Evolutionary conservation across 441 rosid genomes (phyloP).

Genomic region (Jatropha multifida): DNA sequence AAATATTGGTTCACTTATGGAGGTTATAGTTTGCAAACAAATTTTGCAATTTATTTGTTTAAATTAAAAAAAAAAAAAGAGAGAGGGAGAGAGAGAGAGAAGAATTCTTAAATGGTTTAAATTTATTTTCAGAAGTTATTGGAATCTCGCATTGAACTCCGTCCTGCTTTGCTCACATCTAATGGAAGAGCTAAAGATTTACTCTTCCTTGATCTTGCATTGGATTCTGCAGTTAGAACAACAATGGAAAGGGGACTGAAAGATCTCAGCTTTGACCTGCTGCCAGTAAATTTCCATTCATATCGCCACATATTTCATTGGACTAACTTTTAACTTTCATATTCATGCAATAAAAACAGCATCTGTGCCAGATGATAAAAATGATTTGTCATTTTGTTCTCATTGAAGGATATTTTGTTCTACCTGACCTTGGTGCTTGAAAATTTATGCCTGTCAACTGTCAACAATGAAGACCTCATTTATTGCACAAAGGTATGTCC

Average conservation of each 20-base stretch:
- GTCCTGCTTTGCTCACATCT: constrained; percentile 47
- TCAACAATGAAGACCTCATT: constrained; percentile 69
- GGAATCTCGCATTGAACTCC: constrained; percentile 62
- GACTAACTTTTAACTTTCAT: not conserved
- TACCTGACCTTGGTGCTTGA: constrained; percentile 66
- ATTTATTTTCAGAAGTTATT: constrained; percentile 43
- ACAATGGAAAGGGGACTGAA: constrained; percentile 64
- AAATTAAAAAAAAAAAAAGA: not conserved
- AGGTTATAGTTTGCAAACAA: constrained; percentile 36
- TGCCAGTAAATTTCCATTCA: constrained; percentile 38
- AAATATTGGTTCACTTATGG: constrained; percentile 41
- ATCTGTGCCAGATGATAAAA: not conserved
- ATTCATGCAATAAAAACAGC: not conserved
- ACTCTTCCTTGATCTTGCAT: constrained; percentile 63
- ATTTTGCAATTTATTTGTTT: constrained; percentile 10
- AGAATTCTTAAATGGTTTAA: constrained; percentile 22
- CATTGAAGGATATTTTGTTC: constrained; percentile 52
- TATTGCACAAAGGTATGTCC: constrained; percentile 61
- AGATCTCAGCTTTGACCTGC: constrained; percentile 45
- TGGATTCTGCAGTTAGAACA: constrained; percentile 66
- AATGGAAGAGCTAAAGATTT: constrained; percentile 52
- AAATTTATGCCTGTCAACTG: constrained; percentile 64
- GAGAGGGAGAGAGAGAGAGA: not conserved
- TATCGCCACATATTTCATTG: constrained; percentile 7
- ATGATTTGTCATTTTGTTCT: constrained; percentile 2